These are phyloP conservation scores for Blastomyces emzantsi DNA, from an alignment of 2,329 filamentous ascomycete species.

Conservation along the genomic window DNA sequence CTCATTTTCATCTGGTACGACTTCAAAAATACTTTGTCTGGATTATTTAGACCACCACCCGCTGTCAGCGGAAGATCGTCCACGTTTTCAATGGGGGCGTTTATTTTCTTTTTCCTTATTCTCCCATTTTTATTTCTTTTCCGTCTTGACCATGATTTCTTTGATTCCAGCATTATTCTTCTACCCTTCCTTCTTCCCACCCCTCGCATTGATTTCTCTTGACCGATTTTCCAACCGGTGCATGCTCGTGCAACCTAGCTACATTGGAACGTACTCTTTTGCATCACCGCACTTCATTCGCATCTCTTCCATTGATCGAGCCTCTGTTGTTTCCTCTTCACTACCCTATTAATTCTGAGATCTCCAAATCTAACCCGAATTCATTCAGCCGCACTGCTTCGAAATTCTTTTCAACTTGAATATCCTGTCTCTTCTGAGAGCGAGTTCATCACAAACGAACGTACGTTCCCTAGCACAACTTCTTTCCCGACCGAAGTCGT, in stretches of 20 bases:
- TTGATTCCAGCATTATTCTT: neutral
- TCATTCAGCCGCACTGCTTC: constrained; percentile 27
- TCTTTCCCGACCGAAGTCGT: constrained; percentile 31
- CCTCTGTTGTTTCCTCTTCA: constrained; percentile 1
- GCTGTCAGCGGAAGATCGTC: constrained; percentile 15
- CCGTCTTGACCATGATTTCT: constrained; percentile 3
- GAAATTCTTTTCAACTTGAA: constrained; percentile 31
- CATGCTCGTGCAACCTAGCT: constrained; percentile 12
- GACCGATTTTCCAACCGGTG: constrained; percentile 8
- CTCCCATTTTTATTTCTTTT: constrained; percentile 7
- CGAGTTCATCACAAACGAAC: constrained; percentile 32
- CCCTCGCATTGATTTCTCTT: constrained; percentile 1
- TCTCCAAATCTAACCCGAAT: constrained; percentile 20
- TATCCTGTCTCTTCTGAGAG: constrained; percentile 32
- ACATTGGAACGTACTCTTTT: constrained; percentile 7
- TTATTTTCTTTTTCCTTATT: constrained; percentile 8
- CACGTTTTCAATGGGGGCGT: constrained; percentile 12
- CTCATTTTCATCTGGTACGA: constrained; percentile 19
- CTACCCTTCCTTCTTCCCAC: neutral
- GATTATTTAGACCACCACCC: constrained; percentile 6
- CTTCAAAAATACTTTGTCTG: constrained; percentile 12
- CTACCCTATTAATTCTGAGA: neutral
- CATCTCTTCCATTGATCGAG: neutral
- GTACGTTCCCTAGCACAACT: constrained; percentile 27
- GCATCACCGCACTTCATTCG: constrained; percentile 1